These are phyloP conservation scores for Colletotrichum siamense DNA, from an alignment of 2,329 filamentous ascomycete species.

Conservation along the genomic window DNA sequence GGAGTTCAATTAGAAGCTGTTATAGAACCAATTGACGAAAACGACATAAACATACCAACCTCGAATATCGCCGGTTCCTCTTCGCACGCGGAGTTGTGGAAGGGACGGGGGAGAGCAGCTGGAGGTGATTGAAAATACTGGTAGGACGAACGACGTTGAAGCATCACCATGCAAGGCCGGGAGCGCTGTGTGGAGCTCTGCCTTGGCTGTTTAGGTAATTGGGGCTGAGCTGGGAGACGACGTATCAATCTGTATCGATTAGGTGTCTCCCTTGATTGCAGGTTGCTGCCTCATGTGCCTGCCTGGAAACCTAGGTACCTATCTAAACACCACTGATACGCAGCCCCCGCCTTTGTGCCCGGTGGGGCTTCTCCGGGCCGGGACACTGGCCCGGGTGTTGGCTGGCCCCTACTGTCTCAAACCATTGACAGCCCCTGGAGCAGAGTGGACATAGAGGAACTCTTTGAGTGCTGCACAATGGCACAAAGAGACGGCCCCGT, in stretches of 20 bases:
- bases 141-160: background rate
- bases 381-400: background rate
- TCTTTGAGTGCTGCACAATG: background rate
- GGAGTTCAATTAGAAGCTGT: background rate
- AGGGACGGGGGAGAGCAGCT: background rate
- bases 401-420: background rate
- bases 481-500: background rate
- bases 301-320: background rate
- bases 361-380: background rate
- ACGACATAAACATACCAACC: background rate
- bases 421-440: background rate
- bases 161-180: background rate
- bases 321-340: background rate
- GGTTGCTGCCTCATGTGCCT: background rate
- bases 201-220: constrained; percentile 15
- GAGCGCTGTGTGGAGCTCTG: background rate
- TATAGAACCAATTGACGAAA: background rate
- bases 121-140: background rate
- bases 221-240: background rate
- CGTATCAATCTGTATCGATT: background rate
- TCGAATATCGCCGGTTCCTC: background rate
- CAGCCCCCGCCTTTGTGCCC: background rate
- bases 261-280: background rate
- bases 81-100: background rate
- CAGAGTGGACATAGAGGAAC: background rate